Conservation (phyloP, 169 alveolate species). For the Eimeria tenella region DNA sequence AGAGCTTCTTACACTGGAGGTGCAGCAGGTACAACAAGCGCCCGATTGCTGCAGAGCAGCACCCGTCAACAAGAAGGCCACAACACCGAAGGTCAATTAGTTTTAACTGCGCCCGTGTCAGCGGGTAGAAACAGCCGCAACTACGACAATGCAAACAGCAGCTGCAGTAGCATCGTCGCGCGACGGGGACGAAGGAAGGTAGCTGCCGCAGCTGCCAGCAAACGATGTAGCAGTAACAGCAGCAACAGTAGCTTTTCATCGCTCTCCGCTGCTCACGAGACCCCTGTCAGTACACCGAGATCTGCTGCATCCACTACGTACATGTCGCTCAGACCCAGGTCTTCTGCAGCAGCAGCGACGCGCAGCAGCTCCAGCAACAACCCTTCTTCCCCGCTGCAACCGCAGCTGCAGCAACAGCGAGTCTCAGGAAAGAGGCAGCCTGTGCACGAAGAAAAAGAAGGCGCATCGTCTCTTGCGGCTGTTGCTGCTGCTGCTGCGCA, state of each 20-base stretch:
- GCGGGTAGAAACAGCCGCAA: background rate
- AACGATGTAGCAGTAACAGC: background rate
- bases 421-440: background rate
- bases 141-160: background rate
- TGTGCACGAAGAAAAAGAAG: background rate
- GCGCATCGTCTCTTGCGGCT: background rate
- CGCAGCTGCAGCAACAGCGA: slow-evolving; percentile 13
- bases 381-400: background rate
- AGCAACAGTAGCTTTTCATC: slow-evolving; percentile 9
- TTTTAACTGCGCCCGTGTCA: background rate
- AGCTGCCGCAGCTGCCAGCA: background rate
- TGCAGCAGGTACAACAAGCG: background rate
- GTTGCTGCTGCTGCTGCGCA: slow-evolving; percentile 32
- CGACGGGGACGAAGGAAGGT: slow-evolving; percentile 14
- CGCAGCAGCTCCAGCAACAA: background rate
- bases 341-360: background rate
- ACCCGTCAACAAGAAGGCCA: background rate
- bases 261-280: background rate
- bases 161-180: background rate
- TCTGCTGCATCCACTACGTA: background rate
- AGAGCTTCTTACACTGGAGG: background rate
- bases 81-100: background rate
- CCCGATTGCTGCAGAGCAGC: slow-evolving; percentile 5
- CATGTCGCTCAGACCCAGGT: slow-evolving; percentile 18
- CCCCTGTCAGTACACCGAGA: background rate